phyloP scores from a whole-genome alignment of 2,329 filamentous ascomycete species.

The Beauveria caledonica region DNA sequence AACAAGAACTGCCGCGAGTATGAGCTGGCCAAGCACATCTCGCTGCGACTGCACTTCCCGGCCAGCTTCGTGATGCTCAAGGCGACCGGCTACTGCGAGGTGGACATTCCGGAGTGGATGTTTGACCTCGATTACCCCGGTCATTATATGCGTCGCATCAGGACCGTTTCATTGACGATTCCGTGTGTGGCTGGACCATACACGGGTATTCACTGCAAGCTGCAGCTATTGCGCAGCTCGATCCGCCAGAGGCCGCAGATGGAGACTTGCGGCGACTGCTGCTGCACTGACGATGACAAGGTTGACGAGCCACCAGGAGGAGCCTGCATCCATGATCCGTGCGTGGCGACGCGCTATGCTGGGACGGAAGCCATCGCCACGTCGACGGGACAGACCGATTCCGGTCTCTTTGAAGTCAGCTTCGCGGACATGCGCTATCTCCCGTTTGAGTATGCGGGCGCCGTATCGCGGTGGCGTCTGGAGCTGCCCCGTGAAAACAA shows the following conservation, averaged over 20 bases:
- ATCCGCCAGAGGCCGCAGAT: neutral
- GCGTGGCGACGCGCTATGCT: constrained; percentile 4
- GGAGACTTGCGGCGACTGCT: neutral
- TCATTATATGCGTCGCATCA: constrained; percentile 30
- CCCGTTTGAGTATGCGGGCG: constrained; percentile 32
- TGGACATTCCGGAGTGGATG: constrained; percentile 24
- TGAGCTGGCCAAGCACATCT: constrained; percentile 12
- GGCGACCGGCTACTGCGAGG: neutral
- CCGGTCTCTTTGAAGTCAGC: constrained; percentile 26
- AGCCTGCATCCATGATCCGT: constrained; percentile 5
- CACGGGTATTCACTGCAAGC: constrained; percentile 14
- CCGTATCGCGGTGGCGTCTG: constrained; percentile 23
- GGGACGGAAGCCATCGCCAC: constrained; percentile 11
- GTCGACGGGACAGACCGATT: constrained; percentile 17
- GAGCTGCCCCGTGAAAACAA: constrained; percentile 19
- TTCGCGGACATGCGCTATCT: constrained; percentile 23
- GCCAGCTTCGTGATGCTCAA: constrained; percentile 9
- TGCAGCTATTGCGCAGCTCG: constrained; percentile 4
- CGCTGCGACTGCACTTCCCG: constrained; percentile 10
- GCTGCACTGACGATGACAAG: neutral
- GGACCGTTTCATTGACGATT: constrained; percentile 24
- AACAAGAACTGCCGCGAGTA: constrained; percentile 10
- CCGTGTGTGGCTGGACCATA: constrained; percentile 24
- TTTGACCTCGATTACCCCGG: constrained; percentile 33
- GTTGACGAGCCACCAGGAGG: neutral